These are phyloP conservation scores for Tolypocladium endophyticum DNA, from an alignment of 2,329 filamentous ascomycete genomes.

Conservation along the genomic window DNA sequence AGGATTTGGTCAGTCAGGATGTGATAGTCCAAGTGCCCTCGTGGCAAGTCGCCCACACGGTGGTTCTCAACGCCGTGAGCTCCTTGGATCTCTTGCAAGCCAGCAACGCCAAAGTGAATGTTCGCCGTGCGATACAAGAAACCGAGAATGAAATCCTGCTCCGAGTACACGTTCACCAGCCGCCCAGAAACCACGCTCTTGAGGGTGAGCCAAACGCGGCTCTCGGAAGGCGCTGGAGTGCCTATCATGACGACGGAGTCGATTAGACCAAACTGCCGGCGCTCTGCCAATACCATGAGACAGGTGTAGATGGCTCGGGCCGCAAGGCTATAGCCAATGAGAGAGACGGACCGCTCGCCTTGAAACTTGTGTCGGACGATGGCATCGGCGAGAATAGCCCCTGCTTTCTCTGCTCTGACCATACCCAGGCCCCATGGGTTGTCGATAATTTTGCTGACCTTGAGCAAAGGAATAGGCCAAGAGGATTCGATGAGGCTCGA, in stretches of 20 bases:
- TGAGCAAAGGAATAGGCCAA: constrained; percentile 54
- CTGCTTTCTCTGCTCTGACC: constrained; percentile 64
- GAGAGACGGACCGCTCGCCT: constrained; percentile 68
- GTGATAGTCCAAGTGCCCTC: constrained; percentile 61
- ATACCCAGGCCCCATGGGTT: constrained; percentile 74
- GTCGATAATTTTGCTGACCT: constrained; percentile 64
- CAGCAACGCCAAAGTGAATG: constrained; percentile 74
- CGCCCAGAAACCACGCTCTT: constrained; percentile 71
- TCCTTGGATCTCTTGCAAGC: constrained; percentile 62
- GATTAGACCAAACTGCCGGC: constrained; percentile 73
- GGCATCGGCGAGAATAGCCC: constrained; percentile 63
- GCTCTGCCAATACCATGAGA: constrained; percentile 66
- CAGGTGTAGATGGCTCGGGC: constrained; percentile 79
- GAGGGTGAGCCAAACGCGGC: constrained; percentile 64
- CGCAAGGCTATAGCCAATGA: constrained; percentile 75
- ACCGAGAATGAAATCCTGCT: constrained; percentile 77
- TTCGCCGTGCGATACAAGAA: constrained; percentile 80
- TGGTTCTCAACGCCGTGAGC: constrained; percentile 59
- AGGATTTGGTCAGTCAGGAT: constrained; percentile 57
- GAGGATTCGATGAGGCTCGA: constrained; percentile 44
- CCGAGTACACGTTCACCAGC: constrained; percentile 83
- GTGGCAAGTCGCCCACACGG: constrained; percentile 53
- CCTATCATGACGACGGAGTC: constrained; percentile 83
- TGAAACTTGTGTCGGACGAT: constrained; percentile 67
- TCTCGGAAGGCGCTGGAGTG: constrained; percentile 63